Evolutionary conservation across 305 asterid genomes (phyloP), one percentile per base, ranked within the genome.

Genomic region (Fraxinus xanthoxyloides): DNA sequence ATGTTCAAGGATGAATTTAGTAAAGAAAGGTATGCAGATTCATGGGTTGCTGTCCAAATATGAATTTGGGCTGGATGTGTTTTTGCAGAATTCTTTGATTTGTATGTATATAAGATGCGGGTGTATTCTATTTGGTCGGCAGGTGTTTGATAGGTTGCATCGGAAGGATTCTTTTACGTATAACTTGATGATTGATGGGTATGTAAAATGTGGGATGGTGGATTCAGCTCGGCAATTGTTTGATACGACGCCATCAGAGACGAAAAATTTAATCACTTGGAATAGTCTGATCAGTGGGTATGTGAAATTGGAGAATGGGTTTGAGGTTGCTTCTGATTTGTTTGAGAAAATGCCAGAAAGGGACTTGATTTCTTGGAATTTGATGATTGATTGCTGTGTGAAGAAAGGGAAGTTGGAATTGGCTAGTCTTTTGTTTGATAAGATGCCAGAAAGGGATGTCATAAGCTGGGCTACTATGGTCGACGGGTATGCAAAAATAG

Each of bases 311-410:
- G 87, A 86, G 67, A 79, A 87, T 36, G 94, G 94, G 46, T 89
- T 88, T 69, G 87, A 84, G 80, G 77, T 34, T 77, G 93, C 94
- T 4, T 40, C 78, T 85, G 84, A 88, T 6, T 65, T 95, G 89
- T 95, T 95, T 75, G 89, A 86, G 83, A 77, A 75, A 84, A 92
- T 92, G 93, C 97, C 90, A 0, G 61, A 83, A 13, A 91, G 91
- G 73, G 97, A 95, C 83, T 88, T 91, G 88, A 95, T 95, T 86
- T 92, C 99, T 21, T 93, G 95, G 97, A 95, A 95, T 82, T 89
- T 92, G 77, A 91, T 92, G 95, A 85, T 92, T 73, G 94, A 88
- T 91, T 89, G 92, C 40, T 92, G 93, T 46, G 92, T 88, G 3
- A 89, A 93, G 89, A 85, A 88, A 84, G 93, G 92, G 67, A 86